phyloP scores from a whole-genome alignment of 106 monocot genomes.

The Triglochin maritima region DNA sequence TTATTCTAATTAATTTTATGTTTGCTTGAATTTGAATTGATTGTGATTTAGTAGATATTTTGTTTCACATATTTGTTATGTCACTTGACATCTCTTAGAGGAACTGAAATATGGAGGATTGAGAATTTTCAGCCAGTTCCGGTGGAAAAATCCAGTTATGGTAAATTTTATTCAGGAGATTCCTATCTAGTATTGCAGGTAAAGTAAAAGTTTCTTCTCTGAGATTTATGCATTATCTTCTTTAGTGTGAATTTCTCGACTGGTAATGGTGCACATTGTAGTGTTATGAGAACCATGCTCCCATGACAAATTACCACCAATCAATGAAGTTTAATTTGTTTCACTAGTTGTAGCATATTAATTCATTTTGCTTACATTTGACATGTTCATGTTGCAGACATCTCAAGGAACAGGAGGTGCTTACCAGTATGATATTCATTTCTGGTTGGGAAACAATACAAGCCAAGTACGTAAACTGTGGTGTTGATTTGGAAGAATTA shows the following conservation, averaged over 20 bases:
- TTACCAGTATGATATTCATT: conserved; percentile 51
- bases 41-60: too few species aligned
- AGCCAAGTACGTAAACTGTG: conserved; percentile 34
- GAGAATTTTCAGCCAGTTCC: conserved; percentile 59
- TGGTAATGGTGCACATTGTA: too few species aligned
- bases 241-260: too few species aligned
- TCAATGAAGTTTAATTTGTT: too few species aligned
- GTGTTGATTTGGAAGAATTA: background rate
- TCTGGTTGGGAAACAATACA: conserved; percentile 64
- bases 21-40: background rate
- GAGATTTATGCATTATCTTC: background rate
- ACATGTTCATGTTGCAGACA: conserved; percentile 23
- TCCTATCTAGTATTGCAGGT: conserved; percentile 67
- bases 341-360: too few species aligned
- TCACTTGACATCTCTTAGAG: conserved; percentile 39
- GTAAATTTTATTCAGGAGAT: conserved; percentile 61
- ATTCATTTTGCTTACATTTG: too few species aligned
- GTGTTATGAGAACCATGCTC: too few species aligned
- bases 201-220: background rate
- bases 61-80: too few species aligned
- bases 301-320: too few species aligned
- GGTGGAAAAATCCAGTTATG: conserved; percentile 46
- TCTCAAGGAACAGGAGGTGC: conserved; percentile 46
- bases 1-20: too few species aligned
- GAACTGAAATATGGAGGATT: conserved; percentile 58